Evolutionary conservation across 805 yeast genomes (phyloP).

Genomic region (Saturnispora dispora): DNA sequence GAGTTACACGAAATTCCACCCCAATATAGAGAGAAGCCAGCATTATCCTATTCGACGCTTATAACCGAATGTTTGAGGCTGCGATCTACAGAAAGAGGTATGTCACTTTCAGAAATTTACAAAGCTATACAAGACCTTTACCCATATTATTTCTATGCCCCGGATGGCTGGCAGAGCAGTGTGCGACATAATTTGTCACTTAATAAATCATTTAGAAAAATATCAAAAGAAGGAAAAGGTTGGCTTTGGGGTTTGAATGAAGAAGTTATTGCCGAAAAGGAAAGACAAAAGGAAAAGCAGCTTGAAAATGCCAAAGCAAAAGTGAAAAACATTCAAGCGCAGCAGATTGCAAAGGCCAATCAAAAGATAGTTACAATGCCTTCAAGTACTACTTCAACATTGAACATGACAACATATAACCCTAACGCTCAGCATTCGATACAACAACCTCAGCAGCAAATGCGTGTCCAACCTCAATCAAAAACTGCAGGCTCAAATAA

Average conservation of each 20-base stretch:
- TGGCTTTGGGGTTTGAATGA: constrained; percentile 95
- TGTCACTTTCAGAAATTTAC: constrained; percentile 77
- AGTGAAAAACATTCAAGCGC: constrained; percentile 14
- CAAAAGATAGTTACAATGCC: neutral
- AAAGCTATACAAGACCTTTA: constrained; percentile 78
- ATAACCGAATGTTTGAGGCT: constrained; percentile 71
- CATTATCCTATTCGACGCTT: constrained; percentile 68
- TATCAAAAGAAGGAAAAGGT: constrained; percentile 82
- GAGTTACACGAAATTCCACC: constrained; percentile 81
- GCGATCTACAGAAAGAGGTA: constrained; percentile 58
- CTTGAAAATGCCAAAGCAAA: constrained; percentile 43
- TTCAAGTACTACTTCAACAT: neutral
- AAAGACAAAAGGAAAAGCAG: constrained; percentile 53
- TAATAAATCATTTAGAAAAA: constrained; percentile 76
- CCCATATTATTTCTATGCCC: constrained; percentile 89
- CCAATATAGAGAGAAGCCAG: constrained; percentile 78
- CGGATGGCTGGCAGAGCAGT: constrained; percentile 96
- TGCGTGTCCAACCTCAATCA: neutral
- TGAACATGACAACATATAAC: constrained; percentile 16
- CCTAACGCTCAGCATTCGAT: neutral
- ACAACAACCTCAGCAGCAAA: neutral
- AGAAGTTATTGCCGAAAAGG: constrained; percentile 73
- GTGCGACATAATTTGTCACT: constrained; percentile 84
- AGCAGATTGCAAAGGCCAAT: constrained; percentile 7
- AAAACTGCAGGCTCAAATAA: constrained; percentile 9